Base-by-base conservation (phyloP, 2,329 filamentous ascomycete genomes). In the Arthrobotrys sinensis region DNA sequence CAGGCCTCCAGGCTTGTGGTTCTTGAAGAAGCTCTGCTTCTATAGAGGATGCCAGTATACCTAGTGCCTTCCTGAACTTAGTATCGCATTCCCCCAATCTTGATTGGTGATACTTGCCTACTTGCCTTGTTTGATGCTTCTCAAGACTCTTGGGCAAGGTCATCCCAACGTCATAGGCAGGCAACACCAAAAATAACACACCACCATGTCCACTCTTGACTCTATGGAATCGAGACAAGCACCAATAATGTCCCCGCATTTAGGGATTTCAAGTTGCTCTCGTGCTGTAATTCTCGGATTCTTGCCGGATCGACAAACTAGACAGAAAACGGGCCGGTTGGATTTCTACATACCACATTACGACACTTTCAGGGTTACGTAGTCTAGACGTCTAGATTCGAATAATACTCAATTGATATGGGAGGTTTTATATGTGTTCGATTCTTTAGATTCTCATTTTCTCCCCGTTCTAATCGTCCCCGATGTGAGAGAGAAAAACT, bases 121-220 rank as follows among this genome's bases (percentile, higher is more conserved):
- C 28, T 48, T 62, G 52, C 66, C 40, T 19, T 48, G 24, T 43
- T 76, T 50, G 52, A 69, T 79, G 36, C 24, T 43, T 28, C 55
- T 60, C 55, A 43, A 60, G 36, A 60, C 19, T 60, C 55, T 43
- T 57, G 57, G 57, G 19, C 60, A 48, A 43, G 68, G 69, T 73
- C 69, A 73, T 73, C 45, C 21, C 60, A 60, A 73, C 60, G 69
- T 73, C 69, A 73, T 66, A 24, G 21, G 10, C 21, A 12, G 28
- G 10, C 57, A 65, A 73, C 57, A 66, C 46, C 60, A 73, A 73
- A 73, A 66, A 66, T 52, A 52, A 21, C 45, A 66, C 46, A 24
- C 45, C 38, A 38, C 19, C 14, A 10, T 52, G 7, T 2, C 50
- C 12, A 55, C 8, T 14, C 48, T 14, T 3, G 12, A 67, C 50